phyloP scores from a whole-genome alignment of 371 early-diverging fungal genomes.

The Mortierella sp. region DNA sequence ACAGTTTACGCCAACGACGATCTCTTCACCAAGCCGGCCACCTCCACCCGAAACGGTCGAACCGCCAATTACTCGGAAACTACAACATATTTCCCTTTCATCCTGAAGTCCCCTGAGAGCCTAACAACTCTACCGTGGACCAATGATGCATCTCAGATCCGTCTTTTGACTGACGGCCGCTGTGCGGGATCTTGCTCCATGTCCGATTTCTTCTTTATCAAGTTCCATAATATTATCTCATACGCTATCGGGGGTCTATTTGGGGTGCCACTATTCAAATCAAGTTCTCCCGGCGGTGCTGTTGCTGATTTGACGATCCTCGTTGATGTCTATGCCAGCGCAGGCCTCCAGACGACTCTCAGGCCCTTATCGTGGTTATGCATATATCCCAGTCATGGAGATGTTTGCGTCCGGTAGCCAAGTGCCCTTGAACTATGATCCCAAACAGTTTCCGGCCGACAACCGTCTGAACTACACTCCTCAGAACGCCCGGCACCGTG shows the following conservation, averaged over 20 bases:
- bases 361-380: no score
- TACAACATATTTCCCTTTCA: not conserved
- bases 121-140: not conserved
- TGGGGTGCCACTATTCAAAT: not conserved
- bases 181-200: not conserved
- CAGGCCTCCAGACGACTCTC: no score
- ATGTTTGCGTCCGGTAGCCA: not conserved
- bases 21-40: not conserved
- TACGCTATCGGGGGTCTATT: not conserved
- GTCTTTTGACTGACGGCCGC: not conserved
- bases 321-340: no score
- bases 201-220: not conserved
- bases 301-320: no score
- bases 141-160: not conserved
- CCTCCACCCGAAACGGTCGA: not conserved
- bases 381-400: no score
- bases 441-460: not conserved
- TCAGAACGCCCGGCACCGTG: not conserved
- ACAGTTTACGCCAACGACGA: not conserved
- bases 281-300: not conserved
- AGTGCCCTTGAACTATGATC: not conserved
- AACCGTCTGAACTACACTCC: not conserved
- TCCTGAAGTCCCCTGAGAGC: not conserved
- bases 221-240: not conserved
- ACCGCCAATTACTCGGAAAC: not conserved